These are phyloP conservation scores for Phlebiopsis gigantea DNA, from an alignment of 768 basidiomycete species.

Conservation along the genomic window DNA sequence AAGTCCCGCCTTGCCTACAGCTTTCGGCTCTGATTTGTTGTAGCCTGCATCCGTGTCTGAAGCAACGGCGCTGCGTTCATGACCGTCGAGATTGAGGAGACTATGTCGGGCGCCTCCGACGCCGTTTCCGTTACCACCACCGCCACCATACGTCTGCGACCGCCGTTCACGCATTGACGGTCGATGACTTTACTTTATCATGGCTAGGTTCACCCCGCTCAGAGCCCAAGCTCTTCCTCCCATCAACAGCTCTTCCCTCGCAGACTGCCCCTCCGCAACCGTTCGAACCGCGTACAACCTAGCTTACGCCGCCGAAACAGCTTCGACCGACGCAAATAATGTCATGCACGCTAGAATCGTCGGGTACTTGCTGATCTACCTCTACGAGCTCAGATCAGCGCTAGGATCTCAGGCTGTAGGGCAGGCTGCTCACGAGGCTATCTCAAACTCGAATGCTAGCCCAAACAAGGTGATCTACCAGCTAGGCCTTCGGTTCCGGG, in stretches of 20 bases:
- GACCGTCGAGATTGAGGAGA: too few relatives aligned
- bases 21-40: conserved; percentile 74
- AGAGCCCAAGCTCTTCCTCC: too few relatives aligned
- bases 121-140: not conserved
- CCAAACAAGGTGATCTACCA: not conserved
- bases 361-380: not conserved
- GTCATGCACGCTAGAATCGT: not conserved
- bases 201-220: too few relatives aligned
- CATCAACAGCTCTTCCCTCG: too few relatives aligned
- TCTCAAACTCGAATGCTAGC: not conserved
- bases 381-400: not conserved
- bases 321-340: not conserved
- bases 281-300: not conserved
- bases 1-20: conserved; percentile 70
- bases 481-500: not conserved
- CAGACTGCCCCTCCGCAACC: too few relatives aligned
- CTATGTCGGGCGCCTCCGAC: too few relatives aligned
- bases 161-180: too few relatives aligned
- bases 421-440: not conserved
- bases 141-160: too few relatives aligned
- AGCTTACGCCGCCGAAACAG: not conserved
- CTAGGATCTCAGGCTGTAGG: not conserved
- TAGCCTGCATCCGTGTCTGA: conserved; percentile 56
- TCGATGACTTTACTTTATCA: too few relatives aligned
- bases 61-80: conserved; percentile 22